A percentile compares a stretch with the other conserved stretches of the same genome.
phyloP scores from a whole-genome alignment of 2,329 filamentous ascomycete species.

The Colletotrichum sp. region DNA sequence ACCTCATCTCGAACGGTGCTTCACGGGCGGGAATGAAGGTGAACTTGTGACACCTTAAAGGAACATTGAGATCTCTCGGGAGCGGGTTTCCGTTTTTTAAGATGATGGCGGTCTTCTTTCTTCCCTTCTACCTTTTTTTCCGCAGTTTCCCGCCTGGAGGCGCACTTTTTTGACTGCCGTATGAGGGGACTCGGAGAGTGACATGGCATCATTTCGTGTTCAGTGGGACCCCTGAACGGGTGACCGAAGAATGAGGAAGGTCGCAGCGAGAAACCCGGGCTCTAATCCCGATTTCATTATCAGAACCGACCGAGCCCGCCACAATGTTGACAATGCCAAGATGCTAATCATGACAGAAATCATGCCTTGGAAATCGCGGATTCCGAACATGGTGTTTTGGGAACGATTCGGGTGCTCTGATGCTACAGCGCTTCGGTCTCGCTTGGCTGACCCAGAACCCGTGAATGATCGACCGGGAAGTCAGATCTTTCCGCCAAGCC shows the following conservation, averaged over 20 bases:
- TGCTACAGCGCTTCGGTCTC: neutral
- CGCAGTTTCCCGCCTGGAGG: no score
- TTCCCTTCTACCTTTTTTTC: no score
- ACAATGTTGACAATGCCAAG: neutral
- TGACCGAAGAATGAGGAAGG: slow-evolving; percentile 4
- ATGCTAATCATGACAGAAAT: neutral
- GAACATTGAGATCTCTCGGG: neutral
- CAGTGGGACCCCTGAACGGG: neutral
- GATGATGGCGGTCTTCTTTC: neutral
- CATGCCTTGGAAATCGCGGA: neutral
- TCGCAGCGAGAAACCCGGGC: neutral
- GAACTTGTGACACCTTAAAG: neutral
- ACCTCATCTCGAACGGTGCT: neutral
- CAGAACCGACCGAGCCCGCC: neutral
- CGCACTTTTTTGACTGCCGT: no score
- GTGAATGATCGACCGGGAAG: neutral
- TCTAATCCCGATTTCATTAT: neutral
- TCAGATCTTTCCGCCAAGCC: neutral
- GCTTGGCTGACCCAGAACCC: neutral
- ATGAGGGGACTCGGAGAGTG: neutral
- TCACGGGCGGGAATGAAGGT: neutral
- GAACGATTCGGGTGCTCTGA: neutral
- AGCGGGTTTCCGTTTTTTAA: neutral
- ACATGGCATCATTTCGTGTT: neutral
- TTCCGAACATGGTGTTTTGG: neutral